Evolutionary conservation across 345 rosid species (phyloP), one percentile per base, ranked within the genome.

Genomic region (Balakata baccata): DNA sequence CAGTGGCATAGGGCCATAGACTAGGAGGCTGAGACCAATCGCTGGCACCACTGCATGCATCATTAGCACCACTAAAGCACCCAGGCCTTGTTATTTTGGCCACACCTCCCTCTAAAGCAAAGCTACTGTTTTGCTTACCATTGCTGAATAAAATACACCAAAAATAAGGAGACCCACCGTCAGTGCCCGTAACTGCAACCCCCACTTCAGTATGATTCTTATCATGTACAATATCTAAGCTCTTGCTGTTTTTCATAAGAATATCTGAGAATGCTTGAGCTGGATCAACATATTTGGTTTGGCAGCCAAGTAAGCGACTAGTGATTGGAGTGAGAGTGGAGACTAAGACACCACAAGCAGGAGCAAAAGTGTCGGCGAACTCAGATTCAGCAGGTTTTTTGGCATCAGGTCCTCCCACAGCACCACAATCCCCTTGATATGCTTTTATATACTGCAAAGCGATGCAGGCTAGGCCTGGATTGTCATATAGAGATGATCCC

Each of bases 141-240:
- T 81, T 87, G 81, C 96, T 87, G 82, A 90, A 88, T 84, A 90
- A 66, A 50, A 90, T 87, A 69, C 96, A 86, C 92, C 92, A 90
- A 84, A 90, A 90, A 69, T 82, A 87, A 20, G 92, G 92, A 63
- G 86, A 77, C 6, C 92, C 92, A 5, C 92, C 91, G 69, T 87
- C 88, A 4, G 77, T 82, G 47, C 91, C 89, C 14, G 76, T 78
- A 50, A 83, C 88, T 0, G 87, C 92, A 72, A 90, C 92, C 64
- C 96, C 92, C 0, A 85, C 83, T 78, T 90, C 92, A 0, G 96
- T 90, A 70, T 90, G 92, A 78, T 90, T 90, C 75, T 85, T 90
- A 64, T 64, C 6, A 62, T 88, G 77, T 13, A 90, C 70, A 57
- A 88, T 85, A 5, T 85, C 82, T 70, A 90, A 77, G 78, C 92